A percentile compares a stretch with the other conserved stretches of the same genome.
Conservation (phyloP, 768 basidiomycete genomes). For the Calocera viscosa region DNA sequence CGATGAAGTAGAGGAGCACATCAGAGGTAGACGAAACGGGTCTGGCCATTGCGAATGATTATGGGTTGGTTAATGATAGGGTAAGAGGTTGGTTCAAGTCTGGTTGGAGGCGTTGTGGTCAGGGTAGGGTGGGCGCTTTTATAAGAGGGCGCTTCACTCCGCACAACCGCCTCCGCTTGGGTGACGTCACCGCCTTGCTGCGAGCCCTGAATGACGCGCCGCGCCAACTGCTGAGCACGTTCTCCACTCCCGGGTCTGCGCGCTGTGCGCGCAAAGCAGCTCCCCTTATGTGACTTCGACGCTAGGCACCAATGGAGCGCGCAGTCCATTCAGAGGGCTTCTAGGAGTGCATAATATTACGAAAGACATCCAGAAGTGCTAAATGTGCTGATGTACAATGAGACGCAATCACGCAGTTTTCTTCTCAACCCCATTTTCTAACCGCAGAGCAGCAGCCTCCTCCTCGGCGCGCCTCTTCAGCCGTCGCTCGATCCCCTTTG, state of each 20-base stretch:
- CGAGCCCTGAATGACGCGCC: background rate
- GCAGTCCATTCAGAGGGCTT: too few relatives aligned
- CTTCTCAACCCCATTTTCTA: conserved; percentile 26
- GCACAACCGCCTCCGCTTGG: background rate
- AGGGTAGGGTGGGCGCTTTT: too few relatives aligned
- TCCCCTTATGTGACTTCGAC: too few relatives aligned
- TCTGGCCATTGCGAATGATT: conserved; percentile 17
- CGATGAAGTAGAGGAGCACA: conserved; percentile 31
- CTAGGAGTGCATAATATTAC: background rate
- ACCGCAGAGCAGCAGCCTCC: conserved; percentile 26
- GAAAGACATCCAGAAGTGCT: background rate
- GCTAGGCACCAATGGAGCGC: too few relatives aligned
- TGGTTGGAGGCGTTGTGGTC: background rate
- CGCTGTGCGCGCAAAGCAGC: too few relatives aligned
- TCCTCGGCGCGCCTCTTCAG: conserved; percentile 43
- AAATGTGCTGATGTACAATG: background rate
- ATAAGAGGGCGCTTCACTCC: too few relatives aligned
- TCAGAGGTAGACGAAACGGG: conserved; percentile 25
- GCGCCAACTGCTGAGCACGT: background rate
- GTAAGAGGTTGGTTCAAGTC: background rate
- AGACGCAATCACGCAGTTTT: conserved; percentile 20
- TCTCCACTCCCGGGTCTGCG: background rate
- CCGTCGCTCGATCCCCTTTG: conserved; percentile 67
- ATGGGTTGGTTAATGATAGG: background rate
- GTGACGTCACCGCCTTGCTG: background rate